Evolutionary conservation across 2,329 filamentous ascomycete genomes (phyloP).

Genomic region (Colletotrichum godetiae): DNA sequence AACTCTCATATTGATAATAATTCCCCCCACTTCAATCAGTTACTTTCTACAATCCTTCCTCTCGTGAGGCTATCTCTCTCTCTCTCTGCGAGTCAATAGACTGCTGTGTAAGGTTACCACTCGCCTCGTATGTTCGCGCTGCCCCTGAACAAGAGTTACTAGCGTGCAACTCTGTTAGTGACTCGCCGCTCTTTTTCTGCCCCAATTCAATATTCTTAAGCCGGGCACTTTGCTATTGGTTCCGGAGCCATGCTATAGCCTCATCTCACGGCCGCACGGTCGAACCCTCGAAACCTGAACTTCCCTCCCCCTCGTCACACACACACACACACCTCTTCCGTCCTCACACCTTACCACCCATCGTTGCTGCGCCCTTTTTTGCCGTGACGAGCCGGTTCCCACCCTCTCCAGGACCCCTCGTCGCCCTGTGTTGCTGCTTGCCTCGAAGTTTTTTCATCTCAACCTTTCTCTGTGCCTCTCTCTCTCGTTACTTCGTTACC

Average conservation of each 20-base stretch:
- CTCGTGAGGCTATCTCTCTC: background rate
- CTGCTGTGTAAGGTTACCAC: background rate
- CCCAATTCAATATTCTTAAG: background rate
- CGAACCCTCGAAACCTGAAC: conserved; percentile 24
- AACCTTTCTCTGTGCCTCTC: conserved; percentile 7
- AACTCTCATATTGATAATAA: background rate
- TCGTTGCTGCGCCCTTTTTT: conserved; percentile 3
- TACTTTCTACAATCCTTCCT: background rate
- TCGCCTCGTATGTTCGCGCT: background rate
- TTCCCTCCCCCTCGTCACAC: conserved; percentile 7
- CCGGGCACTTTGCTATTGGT: background rate
- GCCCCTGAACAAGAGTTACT: background rate
- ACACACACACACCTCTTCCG: background rate
- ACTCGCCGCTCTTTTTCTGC: background rate
- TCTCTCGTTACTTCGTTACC: too few relatives aligned
- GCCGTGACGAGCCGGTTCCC: conserved; percentile 20
- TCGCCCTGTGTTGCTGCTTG: conserved; percentile 12
- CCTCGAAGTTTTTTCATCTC: conserved; percentile 20
- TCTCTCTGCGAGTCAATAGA: background rate
- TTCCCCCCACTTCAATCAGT: background rate
- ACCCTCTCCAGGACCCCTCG: conserved; percentile 11
- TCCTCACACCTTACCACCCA: background rate
- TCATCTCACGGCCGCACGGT: conserved; percentile 13
- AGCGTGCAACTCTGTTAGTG: background rate
- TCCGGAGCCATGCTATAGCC: conserved; percentile 19